Percentiles rank a stretch among this genome's conserved stretches.
Evolutionary conservation across 1,139 yeast genomes (phyloP).

Genomic region (Pichia sp.): DNA sequence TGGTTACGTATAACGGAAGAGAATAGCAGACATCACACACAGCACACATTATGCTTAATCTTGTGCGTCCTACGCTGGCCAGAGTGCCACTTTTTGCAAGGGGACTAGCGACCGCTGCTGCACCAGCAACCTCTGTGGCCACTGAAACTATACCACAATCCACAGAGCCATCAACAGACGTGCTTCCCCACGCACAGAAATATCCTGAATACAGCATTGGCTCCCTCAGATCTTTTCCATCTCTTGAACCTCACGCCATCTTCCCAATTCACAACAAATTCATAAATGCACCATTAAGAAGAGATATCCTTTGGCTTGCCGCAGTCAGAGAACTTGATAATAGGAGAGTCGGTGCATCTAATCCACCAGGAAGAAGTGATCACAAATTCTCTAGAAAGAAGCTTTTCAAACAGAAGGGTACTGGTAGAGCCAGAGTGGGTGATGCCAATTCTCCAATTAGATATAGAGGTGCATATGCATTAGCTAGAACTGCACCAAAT

Average conservation of each 20-base stretch:
- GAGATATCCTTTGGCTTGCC: conserved; percentile 92
- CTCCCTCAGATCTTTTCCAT: conserved; percentile 80
- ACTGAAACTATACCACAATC: conserved; percentile 1
- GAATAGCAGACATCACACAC: background rate
- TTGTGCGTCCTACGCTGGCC: background rate
- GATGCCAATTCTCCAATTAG: conserved; percentile 93
- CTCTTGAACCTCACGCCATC: conserved; percentile 73
- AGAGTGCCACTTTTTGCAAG: background rate
- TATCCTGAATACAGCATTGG: conserved; percentile 78
- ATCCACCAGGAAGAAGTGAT: conserved; percentile 80
- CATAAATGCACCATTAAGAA: conserved; percentile 69
- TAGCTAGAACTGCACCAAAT: conserved; percentile 86
- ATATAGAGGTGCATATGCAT: conserved; percentile 84
- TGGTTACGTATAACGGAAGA: too few relatives aligned
- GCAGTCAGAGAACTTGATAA: conserved; percentile 88
- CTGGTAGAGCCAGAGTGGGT: conserved; percentile 94
- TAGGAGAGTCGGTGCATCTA: conserved; percentile 82
- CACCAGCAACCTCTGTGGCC: too few relatives aligned
- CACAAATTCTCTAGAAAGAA: conserved; percentile 82
- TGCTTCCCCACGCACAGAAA: conserved; percentile 20
- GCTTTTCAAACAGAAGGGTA: conserved; percentile 83
- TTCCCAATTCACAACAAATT: conserved; percentile 69
- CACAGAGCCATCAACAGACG: conserved; percentile 2
- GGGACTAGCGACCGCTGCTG: too few relatives aligned
- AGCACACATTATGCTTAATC: background rate